These are phyloP conservation scores for Beta macrorhiza DNA, from an alignment of 179 eudicot genomes.

Conservation along the genomic window DNA sequence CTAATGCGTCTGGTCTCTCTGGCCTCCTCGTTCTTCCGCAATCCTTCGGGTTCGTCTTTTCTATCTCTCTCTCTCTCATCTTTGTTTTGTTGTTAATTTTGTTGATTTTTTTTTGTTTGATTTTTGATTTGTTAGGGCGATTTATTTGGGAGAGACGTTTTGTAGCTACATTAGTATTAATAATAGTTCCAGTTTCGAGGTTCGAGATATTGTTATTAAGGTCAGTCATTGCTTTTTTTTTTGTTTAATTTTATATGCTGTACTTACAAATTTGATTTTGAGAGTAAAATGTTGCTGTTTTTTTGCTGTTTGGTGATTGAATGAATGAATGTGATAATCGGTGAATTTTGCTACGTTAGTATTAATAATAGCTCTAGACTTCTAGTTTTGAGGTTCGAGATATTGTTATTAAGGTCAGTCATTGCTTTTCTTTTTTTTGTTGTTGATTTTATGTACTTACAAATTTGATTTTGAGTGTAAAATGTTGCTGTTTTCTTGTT, in stretches of 20 bases:
- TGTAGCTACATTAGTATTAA: slow-evolving; percentile 94
- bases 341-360: slow-evolving; percentile 55
- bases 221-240: slow-evolving; percentile 29
- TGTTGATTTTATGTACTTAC: not conserved
- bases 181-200: slow-evolving; percentile 85
- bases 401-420: slow-evolving; percentile 70
- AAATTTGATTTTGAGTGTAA: not conserved
- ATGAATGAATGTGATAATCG: no score
- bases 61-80: not conserved
- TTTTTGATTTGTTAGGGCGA: slow-evolving; percentile 54
- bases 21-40: slow-evolving; percentile 96
- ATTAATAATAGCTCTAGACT: slow-evolving; percentile 62
- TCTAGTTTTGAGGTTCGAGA: slow-evolving; percentile 81
- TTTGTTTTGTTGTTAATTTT: not conserved
- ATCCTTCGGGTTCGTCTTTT: slow-evolving; percentile 64
- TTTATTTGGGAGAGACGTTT: slow-evolving; percentile 96
- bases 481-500: not conserved
- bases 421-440: not conserved
- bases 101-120: not conserved
- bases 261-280: not conserved
- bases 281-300: not conserved
- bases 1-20: slow-evolving; percentile 67
- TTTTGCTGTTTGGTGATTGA: not conserved
- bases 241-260: not conserved
- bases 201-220: slow-evolving; percentile 79